Evolutionary conservation across 805 yeast genomes (phyloP), one percentile per base, ranked within the genome.

Genomic region (Torulaspora quercuum): DNA sequence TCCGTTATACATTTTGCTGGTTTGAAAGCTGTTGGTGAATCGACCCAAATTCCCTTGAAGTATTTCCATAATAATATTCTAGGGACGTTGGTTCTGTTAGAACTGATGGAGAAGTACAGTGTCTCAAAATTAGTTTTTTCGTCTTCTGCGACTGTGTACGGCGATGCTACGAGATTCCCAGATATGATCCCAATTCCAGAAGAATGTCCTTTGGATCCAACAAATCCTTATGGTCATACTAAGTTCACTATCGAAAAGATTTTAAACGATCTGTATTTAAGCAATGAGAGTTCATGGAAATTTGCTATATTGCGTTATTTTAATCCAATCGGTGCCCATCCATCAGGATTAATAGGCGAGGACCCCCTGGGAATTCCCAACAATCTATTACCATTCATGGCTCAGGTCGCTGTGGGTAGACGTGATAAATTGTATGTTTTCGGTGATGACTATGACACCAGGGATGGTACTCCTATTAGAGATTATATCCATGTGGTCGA

Each of bases 261-360:
- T 37, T 61, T 78, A 42, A 62, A 70, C 21, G 88, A 80, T 54
- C 59, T 76, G 16, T 65, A 74, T 48, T 49, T 60, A 4, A 68
- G 77, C 28, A 71, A 72, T 17, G 42, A 40, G 14, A 40, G 45
- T 6, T 16, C 27, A 2, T 74, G 78, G 78, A 64, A 65, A 26
- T 60, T 69, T 25, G 90, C 88, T 4, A 69, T 82, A 33, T 65
- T 85, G 52, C 72, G 92, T 39, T 85, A 83, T 62, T 84, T 82
- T 67, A 83, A 84, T 54, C 92, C 94, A 22, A 81, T 82, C 47
- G 94, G 94, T 24, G 90, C 92, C 11, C 94, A 84, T 55, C 84
- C 89, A 3, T 76, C 86, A 2, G 92, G 92, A 8, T 61, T 76
- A 22, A 69, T 84, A 42, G 94, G 94, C 24, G 94, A 85, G 53